Conservation (phyloP, 1,284 basidiomycete species). For the Cystobasidium pallidum region DNA sequence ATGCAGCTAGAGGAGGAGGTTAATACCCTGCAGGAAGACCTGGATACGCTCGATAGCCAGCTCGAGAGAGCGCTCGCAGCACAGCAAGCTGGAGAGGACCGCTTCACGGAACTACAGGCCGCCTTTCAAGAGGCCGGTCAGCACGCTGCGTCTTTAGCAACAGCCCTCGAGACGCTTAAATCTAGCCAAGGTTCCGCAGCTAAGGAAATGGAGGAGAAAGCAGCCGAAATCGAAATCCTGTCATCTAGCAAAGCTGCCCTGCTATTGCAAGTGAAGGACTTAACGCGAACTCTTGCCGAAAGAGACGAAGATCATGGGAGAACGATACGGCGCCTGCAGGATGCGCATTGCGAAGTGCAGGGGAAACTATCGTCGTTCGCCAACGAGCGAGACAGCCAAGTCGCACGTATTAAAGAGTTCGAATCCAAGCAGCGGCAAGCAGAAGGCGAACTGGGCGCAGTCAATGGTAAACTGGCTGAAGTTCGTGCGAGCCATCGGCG, state of each 20-base stretch:
- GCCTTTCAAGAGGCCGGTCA: slow-evolving; percentile 45
- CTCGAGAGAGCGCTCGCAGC: slow-evolving; percentile 68
- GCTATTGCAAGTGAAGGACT: slow-evolving; percentile 65
- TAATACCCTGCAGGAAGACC: slow-evolving; percentile 74
- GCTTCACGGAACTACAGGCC: slow-evolving; percentile 47
- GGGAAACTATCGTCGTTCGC: slow-evolving; percentile 70
- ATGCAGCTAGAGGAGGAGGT: slow-evolving; percentile 83
- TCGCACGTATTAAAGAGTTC: not conserved
- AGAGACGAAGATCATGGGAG: slow-evolving; percentile 78
- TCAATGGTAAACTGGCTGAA: slow-evolving; percentile 18
- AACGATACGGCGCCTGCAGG: slow-evolving; percentile 75
- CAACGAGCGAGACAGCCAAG: slow-evolving; percentile 62
- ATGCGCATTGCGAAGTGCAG: slow-evolving; percentile 70
- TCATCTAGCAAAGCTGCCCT: not conserved
- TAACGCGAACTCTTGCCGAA: slow-evolving; percentile 70
- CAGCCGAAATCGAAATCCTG: slow-evolving; percentile 1
- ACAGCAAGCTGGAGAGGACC: slow-evolving; percentile 48
- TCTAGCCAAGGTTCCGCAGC: slow-evolving; percentile 10
- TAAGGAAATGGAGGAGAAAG: slow-evolving; percentile 23
- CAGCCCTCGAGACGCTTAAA: slow-evolving; percentile 38
- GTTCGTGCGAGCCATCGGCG: not conserved
- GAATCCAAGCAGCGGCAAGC: slow-evolving; percentile 19
- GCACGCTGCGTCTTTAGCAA: slow-evolving; percentile 27
- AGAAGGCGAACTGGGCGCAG: slow-evolving; percentile 14
- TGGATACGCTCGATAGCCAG: slow-evolving; percentile 82